A percentile compares a stretch with the other conserved stretches of the same genome.
Evolutionary conservation across 108 stramenopile genomes (phyloP).

Genomic region (Nitzschia palea): DNA sequence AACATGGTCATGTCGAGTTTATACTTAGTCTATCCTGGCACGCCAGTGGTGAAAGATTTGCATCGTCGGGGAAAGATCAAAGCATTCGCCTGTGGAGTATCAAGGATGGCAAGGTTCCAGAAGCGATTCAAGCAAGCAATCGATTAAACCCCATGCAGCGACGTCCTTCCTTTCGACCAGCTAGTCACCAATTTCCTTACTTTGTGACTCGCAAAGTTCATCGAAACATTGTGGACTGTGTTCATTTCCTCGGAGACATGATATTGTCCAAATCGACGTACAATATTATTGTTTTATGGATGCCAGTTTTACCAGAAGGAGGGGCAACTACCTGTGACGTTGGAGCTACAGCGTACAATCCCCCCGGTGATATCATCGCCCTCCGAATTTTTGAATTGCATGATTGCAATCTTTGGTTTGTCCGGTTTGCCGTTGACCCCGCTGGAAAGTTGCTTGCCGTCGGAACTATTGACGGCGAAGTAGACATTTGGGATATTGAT

Average conservation of each 20-base stretch:
- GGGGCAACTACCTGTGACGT: background rate
- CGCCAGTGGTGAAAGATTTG: constrained; percentile 61
- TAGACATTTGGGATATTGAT: constrained; percentile 74
- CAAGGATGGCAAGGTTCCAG: constrained; percentile 3
- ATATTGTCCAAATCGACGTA: constrained; percentile 74
- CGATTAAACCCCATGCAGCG: background rate
- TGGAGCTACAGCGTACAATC: background rate
- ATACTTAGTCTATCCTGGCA: constrained; percentile 80
- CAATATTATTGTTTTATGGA: constrained; percentile 77
- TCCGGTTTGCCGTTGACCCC: constrained; percentile 61
- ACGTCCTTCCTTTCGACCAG: constrained; percentile 23
- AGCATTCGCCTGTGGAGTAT: constrained; percentile 24
- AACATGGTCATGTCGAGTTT: constrained; percentile 69
- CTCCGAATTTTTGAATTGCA: constrained; percentile 1
- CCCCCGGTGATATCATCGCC: constrained; percentile 22
- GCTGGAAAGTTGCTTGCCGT: constrained; percentile 49
- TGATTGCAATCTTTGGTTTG: constrained; percentile 2
- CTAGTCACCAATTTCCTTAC: constrained; percentile 54
- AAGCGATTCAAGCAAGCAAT: constrained; percentile 20
- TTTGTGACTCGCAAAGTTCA: constrained; percentile 78
- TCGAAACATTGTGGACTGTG: constrained; percentile 77
- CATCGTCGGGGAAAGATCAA: constrained; percentile 77
- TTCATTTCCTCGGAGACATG: constrained; percentile 76
- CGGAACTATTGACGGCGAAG: constrained; percentile 67
- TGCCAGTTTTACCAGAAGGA: constrained; percentile 45